Base-by-base conservation (phyloP, 108 stramenopile species). In the Cyclotella atomus region DNA sequence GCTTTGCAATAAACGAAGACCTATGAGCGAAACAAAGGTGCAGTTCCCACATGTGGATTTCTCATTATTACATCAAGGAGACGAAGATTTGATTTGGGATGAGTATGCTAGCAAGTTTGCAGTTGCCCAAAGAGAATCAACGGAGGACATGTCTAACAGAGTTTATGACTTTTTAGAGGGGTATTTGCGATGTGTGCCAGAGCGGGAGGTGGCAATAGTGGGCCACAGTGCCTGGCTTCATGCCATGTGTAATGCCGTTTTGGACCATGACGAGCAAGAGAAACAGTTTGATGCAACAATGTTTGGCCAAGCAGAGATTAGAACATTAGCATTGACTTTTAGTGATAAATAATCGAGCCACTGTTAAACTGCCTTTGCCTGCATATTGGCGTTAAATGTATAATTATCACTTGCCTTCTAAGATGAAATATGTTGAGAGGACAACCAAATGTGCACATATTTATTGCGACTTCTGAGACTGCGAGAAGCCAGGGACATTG, bases 1-100 rank as follows among this genome's bases (percentile, higher is more conserved):
- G 32, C 50, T 88, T 19, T 94, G 93, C 78, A 91, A 94, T 61
- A 81, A 88, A 69, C 77, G 93, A n/a, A 68, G 88, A n/a, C 76
- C 88, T 16, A 76, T 76, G 43, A 75, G 67, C 27, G 60, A 74
- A 20, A 89, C 88, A 8, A 43, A 46, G 32, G 25, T 38, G 9
- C 89, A 89, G 34, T 92, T 88, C 59, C 89, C 87, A 17, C 60
- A 73, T 44, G 83, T 91, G 1, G 87, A 91, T 65, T 91, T 86
- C 73, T 71, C 79, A 0, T 53, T 80, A 28, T 55, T 91, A 9
- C 54, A 76, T 27, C 35, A 67, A 25, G 77, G 53, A 8, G 69
- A 91, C 49, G 84, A 91, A 60, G 90, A 91, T 70, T 55, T 34
- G 12, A 52, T 85, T 32, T 91, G 76, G 76, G 19, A 56, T 5